Percentiles rank a stretch among this genome's conserved stretches.
Evolutionary conservation across 2,329 filamentous ascomycete genomes (phyloP).

Genomic region (Ophiostoma angusticollis): DNA sequence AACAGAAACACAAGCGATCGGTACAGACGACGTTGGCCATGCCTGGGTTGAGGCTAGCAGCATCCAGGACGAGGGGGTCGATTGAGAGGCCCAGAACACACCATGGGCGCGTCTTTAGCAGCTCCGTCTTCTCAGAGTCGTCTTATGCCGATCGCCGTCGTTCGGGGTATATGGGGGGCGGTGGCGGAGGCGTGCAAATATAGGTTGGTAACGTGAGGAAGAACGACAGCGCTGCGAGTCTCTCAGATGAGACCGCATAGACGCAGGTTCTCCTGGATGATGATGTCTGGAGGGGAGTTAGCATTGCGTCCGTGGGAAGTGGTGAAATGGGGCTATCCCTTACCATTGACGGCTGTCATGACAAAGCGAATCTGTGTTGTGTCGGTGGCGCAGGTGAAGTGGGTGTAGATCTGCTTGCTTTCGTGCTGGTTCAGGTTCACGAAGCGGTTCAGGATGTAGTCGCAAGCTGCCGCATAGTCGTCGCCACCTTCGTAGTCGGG

Average conservation of each 20-base stretch:
- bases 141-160: conserved; percentile 6
- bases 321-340: conserved; percentile 18
- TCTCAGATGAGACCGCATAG: conserved; percentile 17
- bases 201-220: too few relatives aligned
- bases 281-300: conserved; percentile 68
- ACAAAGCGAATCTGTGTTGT: conserved; percentile 99
- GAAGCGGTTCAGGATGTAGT: conserved; percentile 98
- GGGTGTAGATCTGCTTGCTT: conserved; percentile 99
- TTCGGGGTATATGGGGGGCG: conserved; percentile 10
- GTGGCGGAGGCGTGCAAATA: conserved; percentile 8
- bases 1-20: background rate
- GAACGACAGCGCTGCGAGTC: background rate
- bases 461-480: conserved; percentile 89
- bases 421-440: conserved; percentile 97
- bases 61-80: background rate
- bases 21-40: background rate
- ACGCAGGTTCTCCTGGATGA: conserved; percentile 98
- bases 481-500: conserved; percentile 88
- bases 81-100: too few relatives aligned
- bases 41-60: background rate
- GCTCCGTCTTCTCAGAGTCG: background rate
- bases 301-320: conserved; percentile 11
- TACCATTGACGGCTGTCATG: conserved; percentile 98
- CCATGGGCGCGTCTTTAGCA: too few relatives aligned
- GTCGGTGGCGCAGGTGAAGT: conserved; percentile 97